Evolutionary conservation across 371 early-diverging fungal genomes (phyloP), one percentile per base, ranked within the genome.

Genomic region (Rhizopus delemar): DNA sequence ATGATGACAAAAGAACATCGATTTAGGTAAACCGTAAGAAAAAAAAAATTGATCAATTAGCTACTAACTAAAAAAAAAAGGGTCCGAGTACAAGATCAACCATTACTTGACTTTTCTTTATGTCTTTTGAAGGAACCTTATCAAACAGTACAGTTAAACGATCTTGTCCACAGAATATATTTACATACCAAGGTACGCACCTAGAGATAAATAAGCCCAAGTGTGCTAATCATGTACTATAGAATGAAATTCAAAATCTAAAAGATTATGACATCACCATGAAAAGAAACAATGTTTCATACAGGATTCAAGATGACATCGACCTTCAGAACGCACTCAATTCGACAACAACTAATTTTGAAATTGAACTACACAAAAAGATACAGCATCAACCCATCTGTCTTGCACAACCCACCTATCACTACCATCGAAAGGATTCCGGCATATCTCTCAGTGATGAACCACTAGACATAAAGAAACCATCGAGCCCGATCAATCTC

Each of bases 391-490:
- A 41, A 13, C 1, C 41, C 34, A 22, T 15, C 53, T 32, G 35
- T 48, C n/a, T 12, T 6, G 36, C 36, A 8, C 8, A 48, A 16
- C 46, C n/a, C 13, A 53, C 22, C 22, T 22, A 22, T 22, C 22
- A 22, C 22, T 22, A 22, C 22, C 22, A 1, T 12, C 63, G 72
- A 52, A 72, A 68, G 55, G 70, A 75, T 46, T 75, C 74, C 4
- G 74, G 71, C 3, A 61, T 71, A 5, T 63, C 53, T 4, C n/a
- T 74, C 3, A 60, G 59, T 3, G 50, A 60, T n/a, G 59, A 53
- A 7, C 12, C 52, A 9, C 34, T 29, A 16, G 38, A 41, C 41
- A 38, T 38, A 38, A 38, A 38, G 39, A 8, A 38, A 13, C 39
- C 39, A 38, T 5, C 13, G 16, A 34, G n/a, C 3, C 8, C 46